These are phyloP conservation scores for Samsoniella hepiali DNA, from an alignment of 2,329 filamentous ascomycete genomes.

Conservation along the genomic window DNA sequence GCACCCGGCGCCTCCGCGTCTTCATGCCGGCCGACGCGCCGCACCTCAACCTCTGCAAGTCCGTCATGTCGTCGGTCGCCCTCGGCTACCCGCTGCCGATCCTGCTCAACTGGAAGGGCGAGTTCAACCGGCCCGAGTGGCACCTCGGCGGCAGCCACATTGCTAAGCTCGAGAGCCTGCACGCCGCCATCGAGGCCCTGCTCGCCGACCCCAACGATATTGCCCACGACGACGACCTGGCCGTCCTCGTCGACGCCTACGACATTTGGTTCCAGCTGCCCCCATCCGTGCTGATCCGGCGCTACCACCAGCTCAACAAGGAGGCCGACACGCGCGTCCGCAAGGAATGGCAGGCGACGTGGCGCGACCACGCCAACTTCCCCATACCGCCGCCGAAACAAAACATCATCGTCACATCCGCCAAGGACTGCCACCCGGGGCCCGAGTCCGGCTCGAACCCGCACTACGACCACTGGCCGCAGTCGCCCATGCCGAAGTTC, in stretches of 20 bases:
- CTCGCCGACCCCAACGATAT: constrained; percentile 22
- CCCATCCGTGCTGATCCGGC: constrained; percentile 35
- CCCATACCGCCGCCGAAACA: constrained; percentile 32
- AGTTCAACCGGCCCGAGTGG: constrained; percentile 37
- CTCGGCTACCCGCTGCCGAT: constrained; percentile 37
- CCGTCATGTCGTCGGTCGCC: constrained; percentile 37
- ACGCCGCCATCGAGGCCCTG: constrained; percentile 30
- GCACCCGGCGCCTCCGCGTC: constrained; percentile 30
- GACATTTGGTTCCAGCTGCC: constrained; percentile 41
- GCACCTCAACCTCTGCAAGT: constrained; percentile 38
- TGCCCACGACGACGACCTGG: constrained; percentile 31
- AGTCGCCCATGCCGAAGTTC: constrained; percentile 33
- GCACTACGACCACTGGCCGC: constrained; percentile 36
- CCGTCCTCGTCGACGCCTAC: constrained; percentile 37
- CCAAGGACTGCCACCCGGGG: constrained; percentile 36
- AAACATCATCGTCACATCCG: constrained; percentile 32
- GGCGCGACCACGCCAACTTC: constrained; percentile 22
- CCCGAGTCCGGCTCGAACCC: constrained; percentile 34
- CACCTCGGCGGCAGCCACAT: constrained; percentile 39
- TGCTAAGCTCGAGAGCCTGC: constrained; percentile 36
- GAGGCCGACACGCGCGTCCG: constrained; percentile 32
- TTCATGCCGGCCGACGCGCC: constrained; percentile 39
- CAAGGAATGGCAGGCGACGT: constrained; percentile 25
- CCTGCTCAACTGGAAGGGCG: constrained; percentile 37
- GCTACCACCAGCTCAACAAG: constrained; percentile 35